Conservation (phyloP, 768 basidiomycete genomes). For the Saitozyma podzolica region DNA sequence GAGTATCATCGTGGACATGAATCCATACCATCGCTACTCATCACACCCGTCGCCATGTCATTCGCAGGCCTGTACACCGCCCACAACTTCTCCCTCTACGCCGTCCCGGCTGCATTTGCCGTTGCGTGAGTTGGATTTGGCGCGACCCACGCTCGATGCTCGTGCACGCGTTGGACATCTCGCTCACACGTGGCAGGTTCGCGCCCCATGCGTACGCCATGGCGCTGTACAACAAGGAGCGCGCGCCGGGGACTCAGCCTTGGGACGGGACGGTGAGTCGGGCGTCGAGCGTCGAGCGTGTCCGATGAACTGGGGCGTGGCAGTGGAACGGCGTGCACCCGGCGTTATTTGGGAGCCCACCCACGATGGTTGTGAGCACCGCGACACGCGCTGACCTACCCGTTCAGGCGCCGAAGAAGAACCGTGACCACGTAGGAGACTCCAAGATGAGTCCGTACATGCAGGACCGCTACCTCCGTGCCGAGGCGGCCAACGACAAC, state of each 20-base stretch:
- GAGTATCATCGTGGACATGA: no score
- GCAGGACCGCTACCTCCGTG: constrained; percentile 23
- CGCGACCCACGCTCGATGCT: no score
- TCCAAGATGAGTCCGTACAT: constrained; percentile 29
- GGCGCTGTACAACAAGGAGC: constrained; percentile 27
- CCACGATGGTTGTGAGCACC: no score
- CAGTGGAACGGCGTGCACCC: no score
- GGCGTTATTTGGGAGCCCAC: no score
- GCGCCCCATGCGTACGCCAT: constrained; percentile 42
- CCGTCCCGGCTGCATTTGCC: constrained; percentile 37
- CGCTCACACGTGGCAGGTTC: constrained; percentile 14
- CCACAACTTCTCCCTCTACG: constrained; percentile 42
- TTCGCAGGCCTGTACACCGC: constrained; percentile 20
- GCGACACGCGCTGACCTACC: background rate
- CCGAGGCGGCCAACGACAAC: constrained; percentile 43
- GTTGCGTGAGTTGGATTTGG: constrained; percentile 19
- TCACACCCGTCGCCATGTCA: no score
- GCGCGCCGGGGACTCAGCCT: constrained; percentile 19
- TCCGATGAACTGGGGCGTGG: no score
- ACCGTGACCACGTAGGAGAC: constrained; percentile 21
- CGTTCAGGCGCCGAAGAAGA: constrained; percentile 14
- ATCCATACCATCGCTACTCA: no score
- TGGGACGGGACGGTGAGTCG: constrained; percentile 30
- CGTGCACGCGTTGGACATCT: no score
- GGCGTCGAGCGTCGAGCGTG: no score